phyloP scores from a whole-genome alignment of 1,284 basidiomycete genomes.

The Heliocybe sulcata region DNA sequence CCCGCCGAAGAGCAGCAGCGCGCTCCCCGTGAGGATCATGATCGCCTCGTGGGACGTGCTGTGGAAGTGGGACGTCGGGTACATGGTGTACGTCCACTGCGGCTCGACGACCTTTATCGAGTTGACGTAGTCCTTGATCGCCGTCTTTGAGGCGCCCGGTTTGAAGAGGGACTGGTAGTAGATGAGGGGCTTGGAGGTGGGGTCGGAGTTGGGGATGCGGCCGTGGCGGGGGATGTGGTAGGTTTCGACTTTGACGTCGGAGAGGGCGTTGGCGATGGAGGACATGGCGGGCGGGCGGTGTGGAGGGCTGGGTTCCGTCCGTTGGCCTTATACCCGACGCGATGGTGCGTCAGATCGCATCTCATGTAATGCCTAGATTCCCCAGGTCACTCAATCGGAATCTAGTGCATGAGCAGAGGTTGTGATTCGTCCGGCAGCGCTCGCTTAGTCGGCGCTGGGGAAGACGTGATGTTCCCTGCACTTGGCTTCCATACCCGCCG shows the following conservation, averaged over 20 bases:
- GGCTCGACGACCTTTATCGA: slow-evolving; percentile 26
- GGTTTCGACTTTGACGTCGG: slow-evolving; percentile 14
- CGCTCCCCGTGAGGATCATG: slow-evolving; percentile 23
- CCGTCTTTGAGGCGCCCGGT: slow-evolving; percentile 17
- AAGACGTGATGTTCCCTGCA: too few relatives aligned
- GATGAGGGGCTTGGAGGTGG: slow-evolving; percentile 18
- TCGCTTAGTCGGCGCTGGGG: too few relatives aligned
- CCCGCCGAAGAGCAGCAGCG: slow-evolving; percentile 31
- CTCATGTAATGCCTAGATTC: not conserved
- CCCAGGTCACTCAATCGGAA: too few relatives aligned
- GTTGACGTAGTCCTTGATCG: slow-evolving; percentile 16
- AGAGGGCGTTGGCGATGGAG: slow-evolving; percentile 13
- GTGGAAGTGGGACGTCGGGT: slow-evolving; percentile 33
- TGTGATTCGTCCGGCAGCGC: too few relatives aligned
- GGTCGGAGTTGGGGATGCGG: slow-evolving; percentile 20
- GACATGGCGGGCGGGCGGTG: not conserved
- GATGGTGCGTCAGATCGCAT: not conserved
- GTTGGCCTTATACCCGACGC: too few relatives aligned
- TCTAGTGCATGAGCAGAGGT: too few relatives aligned
- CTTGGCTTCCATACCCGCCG: too few relatives aligned
- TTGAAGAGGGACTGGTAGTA: slow-evolving; percentile 19
- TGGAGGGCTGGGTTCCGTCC: too few relatives aligned
- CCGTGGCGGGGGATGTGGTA: slow-evolving; percentile 18
- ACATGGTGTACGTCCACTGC: slow-evolving; percentile 35
- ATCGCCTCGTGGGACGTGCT: slow-evolving; percentile 34